Base-by-base conservation (phyloP, 1,139 yeast species). In the Pichia sp. region DNA sequence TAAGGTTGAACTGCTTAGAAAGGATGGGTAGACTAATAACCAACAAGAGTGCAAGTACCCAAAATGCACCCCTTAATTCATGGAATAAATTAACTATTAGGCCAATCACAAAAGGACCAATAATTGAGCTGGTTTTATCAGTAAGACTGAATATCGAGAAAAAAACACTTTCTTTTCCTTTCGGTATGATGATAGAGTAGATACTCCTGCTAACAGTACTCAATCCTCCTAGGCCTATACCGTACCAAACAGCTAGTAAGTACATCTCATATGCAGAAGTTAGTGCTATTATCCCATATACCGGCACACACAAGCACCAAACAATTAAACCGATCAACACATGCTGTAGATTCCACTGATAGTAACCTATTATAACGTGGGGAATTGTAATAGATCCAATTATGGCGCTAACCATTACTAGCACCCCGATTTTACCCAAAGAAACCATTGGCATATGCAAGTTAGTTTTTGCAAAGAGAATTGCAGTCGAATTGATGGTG, bases 401-500 rank as follows among this genome's bases (percentile, higher is more conserved):
- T 56, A 84, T 82, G 1, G 90, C 92, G 55, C 78, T 81, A 1
- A 81, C 59, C 69, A 85, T 84, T 1, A 86, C 80, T 38, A 84
- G 63, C 2, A 84, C 75, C 16, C 90, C 87, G 41, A 85, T 76
- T 8, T 77, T 65, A 1, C 86, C 85, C 42, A 85, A 70, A 40
- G 80, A 76, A 20, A 85, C 75, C 2, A 90, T 83, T 3, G 79
- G 71, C 91, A 85, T 85, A 50, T 76, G 74, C 34, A 85, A 68
- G 58, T 84, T 85, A 0, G 86, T 79, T 51, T 83, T 80, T 0
- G 90, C 87, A 70, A 85, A 85, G 47, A 85, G 66, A 31, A 85
- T 79, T 0, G 92, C 91, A 0, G 91, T 84, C 1, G 89, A 83
- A 65, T 85, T 85, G 55, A 85, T 85, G 0, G 92, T 85, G 1